These are phyloP conservation scores for Cerioporus squamosus DNA, from an alignment of 1,284 basidiomycete genomes.

Conservation along the genomic window DNA sequence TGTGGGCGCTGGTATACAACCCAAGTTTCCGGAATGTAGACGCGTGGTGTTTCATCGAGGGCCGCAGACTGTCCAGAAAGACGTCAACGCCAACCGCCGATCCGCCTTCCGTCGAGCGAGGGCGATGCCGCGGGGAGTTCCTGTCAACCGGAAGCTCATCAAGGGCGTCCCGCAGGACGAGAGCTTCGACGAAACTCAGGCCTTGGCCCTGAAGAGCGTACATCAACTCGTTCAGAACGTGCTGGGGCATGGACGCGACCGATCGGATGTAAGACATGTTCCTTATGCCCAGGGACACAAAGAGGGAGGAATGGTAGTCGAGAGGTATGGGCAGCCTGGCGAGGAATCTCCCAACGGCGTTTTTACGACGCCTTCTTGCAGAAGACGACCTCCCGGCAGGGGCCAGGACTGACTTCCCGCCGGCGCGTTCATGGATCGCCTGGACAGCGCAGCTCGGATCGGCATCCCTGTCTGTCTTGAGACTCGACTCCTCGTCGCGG, in stretches of 20 bases:
- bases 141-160: background rate
- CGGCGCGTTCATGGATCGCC: too few species aligned
- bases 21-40: background rate
- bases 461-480: too few species aligned
- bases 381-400: too few species aligned
- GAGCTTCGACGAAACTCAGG: background rate
- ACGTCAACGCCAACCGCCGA: background rate
- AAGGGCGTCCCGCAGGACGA: slow-evolving; percentile 3
- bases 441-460: too few species aligned
- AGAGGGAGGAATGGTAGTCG: background rate
- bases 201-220: background rate
- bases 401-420: too few species aligned
- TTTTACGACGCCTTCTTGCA: background rate
- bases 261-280: background rate
- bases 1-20: background rate
- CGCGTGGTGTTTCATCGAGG: background rate
- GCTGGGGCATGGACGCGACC: background rate
- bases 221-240: background rate
- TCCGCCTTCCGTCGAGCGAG: background rate
- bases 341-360: background rate
- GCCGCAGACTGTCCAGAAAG: background rate
- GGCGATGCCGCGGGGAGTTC: background rate
- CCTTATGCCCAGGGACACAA: background rate
- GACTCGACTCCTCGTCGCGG: too few species aligned
- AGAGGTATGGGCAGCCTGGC: background rate